A percentile compares a stretch with the other conserved stretches of the same genome.
Evolutionary conservation across 2,329 filamentous ascomycete species (phyloP).

Genomic region (Xylariaceae sp.): DNA sequence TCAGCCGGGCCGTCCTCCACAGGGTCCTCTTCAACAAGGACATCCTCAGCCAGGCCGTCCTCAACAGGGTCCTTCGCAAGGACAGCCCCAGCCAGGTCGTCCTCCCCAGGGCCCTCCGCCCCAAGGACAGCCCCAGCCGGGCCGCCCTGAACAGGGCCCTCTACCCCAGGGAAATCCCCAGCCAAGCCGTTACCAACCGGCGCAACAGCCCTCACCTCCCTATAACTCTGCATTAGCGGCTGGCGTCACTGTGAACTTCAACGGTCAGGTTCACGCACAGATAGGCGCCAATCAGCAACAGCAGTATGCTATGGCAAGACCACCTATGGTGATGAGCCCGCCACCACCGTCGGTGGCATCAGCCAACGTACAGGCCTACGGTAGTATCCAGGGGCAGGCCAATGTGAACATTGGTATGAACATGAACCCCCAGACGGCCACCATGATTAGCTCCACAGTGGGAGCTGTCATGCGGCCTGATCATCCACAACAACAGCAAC

Average conservation of each 20-base stretch:
- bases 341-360: conserved; percentile 5
- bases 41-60: conserved; percentile 8
- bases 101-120: conserved; percentile 17
- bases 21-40: conserved; percentile 10
- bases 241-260: conserved; percentile 16
- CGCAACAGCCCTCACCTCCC: conserved; percentile 22
- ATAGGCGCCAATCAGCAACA: conserved; percentile 11
- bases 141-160: not conserved
- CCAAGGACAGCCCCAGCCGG: conserved; percentile 1
- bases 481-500: conserved; percentile 7
- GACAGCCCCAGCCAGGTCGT: not conserved
- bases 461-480: conserved; percentile 8
- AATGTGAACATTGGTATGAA: not conserved
- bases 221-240: conserved; percentile 17
- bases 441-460: conserved; percentile 5
- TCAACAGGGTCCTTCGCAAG: conserved; percentile 11
- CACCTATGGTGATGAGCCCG: conserved; percentile 6
- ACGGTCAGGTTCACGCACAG: conserved; percentile 14
- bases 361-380: not conserved
- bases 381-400: conserved; percentile 5
- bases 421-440: conserved; percentile 3
- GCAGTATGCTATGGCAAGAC: conserved; percentile 10
- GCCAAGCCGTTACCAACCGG: conserved; percentile 18
- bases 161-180: conserved; percentile 16
- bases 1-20: conserved; percentile 11